Conservation (phyloP, 148 eudicot genomes). For the Dysphania ambrosioides region DNA sequence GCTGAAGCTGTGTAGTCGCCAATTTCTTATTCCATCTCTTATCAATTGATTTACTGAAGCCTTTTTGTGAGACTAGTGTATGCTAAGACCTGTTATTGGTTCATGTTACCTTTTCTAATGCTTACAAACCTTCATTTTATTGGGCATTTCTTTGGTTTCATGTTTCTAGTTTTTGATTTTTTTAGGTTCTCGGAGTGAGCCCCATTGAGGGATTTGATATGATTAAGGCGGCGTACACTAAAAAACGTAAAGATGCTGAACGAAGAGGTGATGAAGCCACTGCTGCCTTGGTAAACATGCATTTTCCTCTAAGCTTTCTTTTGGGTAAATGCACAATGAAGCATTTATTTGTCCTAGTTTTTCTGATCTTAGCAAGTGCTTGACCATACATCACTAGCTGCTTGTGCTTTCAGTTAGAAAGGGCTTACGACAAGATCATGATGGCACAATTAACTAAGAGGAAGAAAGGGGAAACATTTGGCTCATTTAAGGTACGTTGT, state of each 20-base stretch:
- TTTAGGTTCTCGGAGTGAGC: constrained; percentile 82
- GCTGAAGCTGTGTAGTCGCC: not conserved
- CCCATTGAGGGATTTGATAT: constrained; percentile 80
- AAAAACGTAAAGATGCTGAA: constrained; percentile 84
- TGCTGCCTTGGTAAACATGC: constrained; percentile 47
- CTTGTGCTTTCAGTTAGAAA: constrained; percentile 64
- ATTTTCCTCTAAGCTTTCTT: not conserved
- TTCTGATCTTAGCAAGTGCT: not conserved
- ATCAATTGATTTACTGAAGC: not conserved
- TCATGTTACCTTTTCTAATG: too few relatives aligned
- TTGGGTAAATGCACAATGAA: not conserved
- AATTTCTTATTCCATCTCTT: not conserved
- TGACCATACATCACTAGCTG: not conserved
- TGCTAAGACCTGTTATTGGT: too few relatives aligned
- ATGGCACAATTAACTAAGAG: constrained; percentile 74
- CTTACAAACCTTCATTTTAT: not conserved
- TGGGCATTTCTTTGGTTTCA: constrained; percentile 1
- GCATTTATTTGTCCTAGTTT: not conserved
- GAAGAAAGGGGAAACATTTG: constrained; percentile 88
- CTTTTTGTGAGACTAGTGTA: not conserved
- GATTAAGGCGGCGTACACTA: constrained; percentile 67
- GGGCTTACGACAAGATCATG: constrained; percentile 94
- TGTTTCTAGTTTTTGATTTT: not conserved
- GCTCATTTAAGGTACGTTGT: constrained; percentile 60
- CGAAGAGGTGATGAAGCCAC: constrained; percentile 78